phyloP scores from a whole-genome alignment of 768 basidiomycete species.

The Xerocomellus intermedius region DNA sequence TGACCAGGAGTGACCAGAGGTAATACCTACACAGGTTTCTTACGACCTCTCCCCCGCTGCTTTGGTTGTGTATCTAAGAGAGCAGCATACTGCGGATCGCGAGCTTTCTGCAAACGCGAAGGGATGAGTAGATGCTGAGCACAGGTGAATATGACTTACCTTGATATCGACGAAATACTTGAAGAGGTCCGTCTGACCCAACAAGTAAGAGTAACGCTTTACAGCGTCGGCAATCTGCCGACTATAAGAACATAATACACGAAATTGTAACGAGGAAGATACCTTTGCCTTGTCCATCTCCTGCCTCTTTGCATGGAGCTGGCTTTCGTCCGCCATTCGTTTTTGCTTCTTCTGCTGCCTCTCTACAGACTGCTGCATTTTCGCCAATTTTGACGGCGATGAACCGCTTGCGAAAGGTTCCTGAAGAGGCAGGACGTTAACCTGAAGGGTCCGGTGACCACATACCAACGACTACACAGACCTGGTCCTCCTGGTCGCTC shows the following conservation, averaged over 20 bases:
- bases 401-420: constrained; percentile 22
- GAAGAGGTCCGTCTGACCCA: constrained; percentile 97
- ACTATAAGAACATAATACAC: constrained; percentile 9
- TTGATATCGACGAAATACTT: constrained; percentile 98
- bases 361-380: constrained; percentile 39
- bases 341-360: constrained; percentile 48
- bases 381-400: constrained; percentile 33
- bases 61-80: constrained; percentile 86
- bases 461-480: constrained; percentile 4
- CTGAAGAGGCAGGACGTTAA: constrained; percentile 9
- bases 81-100: constrained; percentile 91
- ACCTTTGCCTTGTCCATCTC: constrained; percentile 91
- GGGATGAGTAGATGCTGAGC: neutral
- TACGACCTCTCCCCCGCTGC: constrained; percentile 80
- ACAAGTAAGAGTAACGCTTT: constrained; percentile 95
- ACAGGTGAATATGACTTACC: constrained; percentile 39
- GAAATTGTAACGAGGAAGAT: constrained; percentile 3
- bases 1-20: neutral
- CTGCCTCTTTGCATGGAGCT: constrained; percentile 67
- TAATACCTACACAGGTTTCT: constrained; percentile 66
- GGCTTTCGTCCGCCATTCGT: constrained; percentile 67
- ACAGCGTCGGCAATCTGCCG: constrained; percentile 84
- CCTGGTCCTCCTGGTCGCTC: constrained; percentile 49
- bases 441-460: neutral
- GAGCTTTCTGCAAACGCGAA: constrained; percentile 56